Evolutionary conservation across 257 asterid genomes (phyloP).

Genomic region (Solanum rostratum): DNA sequence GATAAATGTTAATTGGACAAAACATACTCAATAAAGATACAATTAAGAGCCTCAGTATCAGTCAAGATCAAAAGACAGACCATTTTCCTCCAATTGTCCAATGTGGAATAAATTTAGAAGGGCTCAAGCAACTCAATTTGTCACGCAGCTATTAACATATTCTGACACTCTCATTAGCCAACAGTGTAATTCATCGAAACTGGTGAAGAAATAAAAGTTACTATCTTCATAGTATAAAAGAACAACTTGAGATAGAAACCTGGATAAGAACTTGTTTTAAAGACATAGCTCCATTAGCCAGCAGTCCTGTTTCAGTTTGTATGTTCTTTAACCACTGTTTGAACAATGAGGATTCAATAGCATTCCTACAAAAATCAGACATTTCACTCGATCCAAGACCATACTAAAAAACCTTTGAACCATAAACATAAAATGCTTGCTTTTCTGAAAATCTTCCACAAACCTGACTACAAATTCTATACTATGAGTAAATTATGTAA

Average conservation of each 20-base stretch:
- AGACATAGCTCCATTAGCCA: constrained; percentile 58
- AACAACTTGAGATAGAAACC: constrained; percentile 23
- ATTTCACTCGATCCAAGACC: background rate
- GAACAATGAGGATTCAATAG: constrained; percentile 65
- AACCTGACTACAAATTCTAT: background rate
- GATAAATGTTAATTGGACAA: background rate
- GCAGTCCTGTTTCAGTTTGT: constrained; percentile 55
- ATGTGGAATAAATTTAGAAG: background rate
- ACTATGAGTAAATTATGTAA: background rate
- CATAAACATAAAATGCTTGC: background rate
- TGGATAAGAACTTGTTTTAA: constrained; percentile 61
- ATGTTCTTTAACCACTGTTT: constrained; percentile 76
- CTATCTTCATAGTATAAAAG: background rate
- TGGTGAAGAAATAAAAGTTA: background rate
- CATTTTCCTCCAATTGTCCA: background rate
- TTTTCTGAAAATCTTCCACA: background rate
- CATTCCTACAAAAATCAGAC: constrained; percentile 50
- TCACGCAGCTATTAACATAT: background rate
- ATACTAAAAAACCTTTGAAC: background rate
- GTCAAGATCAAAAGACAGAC: background rate
- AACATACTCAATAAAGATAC: background rate
- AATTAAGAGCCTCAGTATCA: background rate
- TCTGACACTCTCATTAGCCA: background rate
- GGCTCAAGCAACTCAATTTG: background rate
- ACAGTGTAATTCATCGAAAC: background rate